A percentile compares a stretch with the other conserved stretches of the same genome.
Evolutionary conservation across 768 basidiomycete species (phyloP).

Genomic region (Baorangia bicolor): DNA sequence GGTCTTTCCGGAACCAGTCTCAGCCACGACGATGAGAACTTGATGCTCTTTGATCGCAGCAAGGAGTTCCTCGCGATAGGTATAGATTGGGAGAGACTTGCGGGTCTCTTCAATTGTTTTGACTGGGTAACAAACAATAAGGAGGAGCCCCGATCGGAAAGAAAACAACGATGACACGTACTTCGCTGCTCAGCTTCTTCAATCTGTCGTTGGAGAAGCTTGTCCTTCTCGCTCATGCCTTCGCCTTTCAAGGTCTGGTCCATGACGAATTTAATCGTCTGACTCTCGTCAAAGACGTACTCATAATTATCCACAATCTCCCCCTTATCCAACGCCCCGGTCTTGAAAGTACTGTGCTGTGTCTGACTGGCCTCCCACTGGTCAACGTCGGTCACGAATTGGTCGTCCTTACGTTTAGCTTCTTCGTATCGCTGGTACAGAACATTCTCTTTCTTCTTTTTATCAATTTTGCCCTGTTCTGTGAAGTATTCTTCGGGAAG

Average conservation of each 20-base stretch:
- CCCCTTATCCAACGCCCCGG: constrained; percentile 88
- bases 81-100: constrained; percentile 89
- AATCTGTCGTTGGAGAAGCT: constrained; percentile 80
- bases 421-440: constrained; percentile 96
- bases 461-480: constrained; percentile 97
- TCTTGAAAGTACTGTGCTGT: constrained; percentile 82
- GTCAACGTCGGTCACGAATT: constrained; percentile 95
- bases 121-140: constrained; percentile 43
- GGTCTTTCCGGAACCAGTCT: constrained; percentile 98
- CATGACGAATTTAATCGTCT: constrained; percentile 94
- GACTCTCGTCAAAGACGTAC: constrained; percentile 97
- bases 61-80: constrained; percentile 84
- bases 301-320: constrained; percentile 86
- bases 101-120: constrained; percentile 91
- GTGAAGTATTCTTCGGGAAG: constrained; percentile 98
- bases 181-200: constrained; percentile 90
- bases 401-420: constrained; percentile 85
- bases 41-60: constrained; percentile 89
- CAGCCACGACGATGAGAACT: constrained; percentile 95
- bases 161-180: constrained; percentile 36
- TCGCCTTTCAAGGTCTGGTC: constrained; percentile 70
- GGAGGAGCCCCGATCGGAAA: background rate
- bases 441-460: constrained; percentile 90
- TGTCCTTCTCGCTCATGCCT: constrained; percentile 77
- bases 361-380: constrained; percentile 97